Evolutionary conservation across 495 filamentous ascomycete species (phyloP).

Genomic region (Aspergillus cristatus): DNA sequence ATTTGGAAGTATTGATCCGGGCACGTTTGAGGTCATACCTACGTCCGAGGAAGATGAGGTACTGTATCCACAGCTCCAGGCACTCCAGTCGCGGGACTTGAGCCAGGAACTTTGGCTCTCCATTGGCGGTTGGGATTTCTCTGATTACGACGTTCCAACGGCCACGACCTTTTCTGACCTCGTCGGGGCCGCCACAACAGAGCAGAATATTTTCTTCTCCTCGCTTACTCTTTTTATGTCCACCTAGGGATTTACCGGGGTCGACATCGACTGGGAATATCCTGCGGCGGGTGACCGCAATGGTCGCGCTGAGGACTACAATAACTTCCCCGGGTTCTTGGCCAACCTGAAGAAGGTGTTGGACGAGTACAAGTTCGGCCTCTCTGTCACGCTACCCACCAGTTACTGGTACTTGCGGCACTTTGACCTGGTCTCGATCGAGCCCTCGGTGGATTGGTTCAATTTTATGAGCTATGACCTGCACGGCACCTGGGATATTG

Average conservation of each 20-base stretch:
- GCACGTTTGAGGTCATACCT: no score
- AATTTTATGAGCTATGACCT: slow-evolving; percentile 48
- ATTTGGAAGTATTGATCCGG: no score
- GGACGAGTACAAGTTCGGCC: slow-evolving; percentile 11
- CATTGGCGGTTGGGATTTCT: neutral
- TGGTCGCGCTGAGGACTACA: slow-evolving; percentile 25
- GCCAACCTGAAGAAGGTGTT: slow-evolving; percentile 13
- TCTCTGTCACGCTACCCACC: slow-evolving; percentile 30
- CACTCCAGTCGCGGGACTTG: no score
- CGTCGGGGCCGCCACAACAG: slow-evolving; percentile 9
- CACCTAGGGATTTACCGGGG: slow-evolving; percentile 4
- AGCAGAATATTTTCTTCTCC: slow-evolving; percentile 30
- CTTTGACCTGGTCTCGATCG: slow-evolving; percentile 3
- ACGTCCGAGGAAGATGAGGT: no score
- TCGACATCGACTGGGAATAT: slow-evolving; percentile 9
- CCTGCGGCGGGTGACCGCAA: slow-evolving; percentile 31
- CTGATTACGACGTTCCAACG: slow-evolving; percentile 10
- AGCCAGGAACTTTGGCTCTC: no score
- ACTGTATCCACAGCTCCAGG: neutral
- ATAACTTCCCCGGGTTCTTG: slow-evolving; percentile 33
- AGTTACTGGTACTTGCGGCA: slow-evolving; percentile 38
- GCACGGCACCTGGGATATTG: slow-evolving; percentile 16
- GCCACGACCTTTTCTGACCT: slow-evolving; percentile 26
- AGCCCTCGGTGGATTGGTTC: slow-evolving; percentile 35
- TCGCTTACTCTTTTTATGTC: slow-evolving; percentile 35